phyloP scores from a whole-genome alignment of 208 protist genomes.

The Jaenimonas drosophilae region DNA sequence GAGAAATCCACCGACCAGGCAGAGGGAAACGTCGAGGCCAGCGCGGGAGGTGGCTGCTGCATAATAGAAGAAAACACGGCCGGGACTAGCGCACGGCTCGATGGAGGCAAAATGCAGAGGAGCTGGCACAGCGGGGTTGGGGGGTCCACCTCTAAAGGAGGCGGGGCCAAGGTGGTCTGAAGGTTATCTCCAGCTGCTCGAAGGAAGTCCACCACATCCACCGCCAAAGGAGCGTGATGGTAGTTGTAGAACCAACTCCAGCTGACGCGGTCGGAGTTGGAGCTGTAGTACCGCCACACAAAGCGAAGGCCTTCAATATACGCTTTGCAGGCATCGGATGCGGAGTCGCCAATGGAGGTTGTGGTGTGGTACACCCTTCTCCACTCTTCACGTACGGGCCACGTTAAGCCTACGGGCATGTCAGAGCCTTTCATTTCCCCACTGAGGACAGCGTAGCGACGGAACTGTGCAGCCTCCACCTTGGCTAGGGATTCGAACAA shows the following conservation, averaged over 20 bases:
- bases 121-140: constrained; percentile 59
- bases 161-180: constrained; percentile 15
- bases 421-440: too few relatives aligned
- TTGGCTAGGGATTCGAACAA: constrained; percentile 49
- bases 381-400: too few relatives aligned
- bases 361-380: constrained; percentile 33
- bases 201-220: constrained; percentile 57
- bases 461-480: constrained; percentile 56
- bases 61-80: constrained; percentile 33
- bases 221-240: constrained; percentile 55
- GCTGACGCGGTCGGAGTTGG: constrained; percentile 26
- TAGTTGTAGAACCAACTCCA: constrained; percentile 82
- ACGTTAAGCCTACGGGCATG: too few relatives aligned
- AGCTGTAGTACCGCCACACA: constrained; percentile 81
- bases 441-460: constrained; percentile 27
- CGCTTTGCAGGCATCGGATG: constrained; percentile 42
- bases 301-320: constrained; percentile 74
- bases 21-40: constrained; percentile 44
- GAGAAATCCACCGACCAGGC: constrained; percentile 66
- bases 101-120: constrained; percentile 67
- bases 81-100: constrained; percentile 39
- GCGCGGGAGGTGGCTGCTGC: constrained; percentile 18
- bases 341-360: constrained; percentile 21
- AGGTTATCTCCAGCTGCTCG: constrained; percentile 3
- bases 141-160: constrained; percentile 23